Evolutionary conservation across 352 stramenopile species (phyloP).

Genomic region (Nothophytophthora sp.): DNA sequence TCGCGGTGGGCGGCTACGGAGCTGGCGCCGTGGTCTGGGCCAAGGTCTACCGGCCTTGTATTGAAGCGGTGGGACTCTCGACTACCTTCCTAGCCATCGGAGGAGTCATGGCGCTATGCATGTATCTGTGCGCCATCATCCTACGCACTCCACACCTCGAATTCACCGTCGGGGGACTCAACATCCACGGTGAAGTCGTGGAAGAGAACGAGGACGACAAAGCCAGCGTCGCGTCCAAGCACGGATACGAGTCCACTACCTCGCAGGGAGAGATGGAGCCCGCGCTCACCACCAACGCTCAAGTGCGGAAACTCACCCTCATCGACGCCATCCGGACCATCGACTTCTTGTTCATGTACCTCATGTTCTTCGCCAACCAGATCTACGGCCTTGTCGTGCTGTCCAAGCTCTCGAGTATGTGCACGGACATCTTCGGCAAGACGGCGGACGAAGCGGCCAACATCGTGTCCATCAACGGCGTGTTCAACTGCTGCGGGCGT

Average conservation of each 20-base stretch:
- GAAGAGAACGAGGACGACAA: constrained; percentile 29
- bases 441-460: constrained; percentile 35
- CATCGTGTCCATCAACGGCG: constrained; percentile 68
- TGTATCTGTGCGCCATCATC: constrained; percentile 50
- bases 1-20: constrained; percentile 67
- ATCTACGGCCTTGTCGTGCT: constrained; percentile 67
- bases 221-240: constrained; percentile 23
- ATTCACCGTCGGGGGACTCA: constrained; percentile 53
- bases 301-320: constrained; percentile 52
- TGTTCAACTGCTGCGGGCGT: constrained; percentile 66
- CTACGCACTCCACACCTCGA: constrained; percentile 51
- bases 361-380: constrained; percentile 73
- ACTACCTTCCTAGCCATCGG: constrained; percentile 54
- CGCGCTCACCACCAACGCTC: constrained; percentile 35
- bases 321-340: constrained; percentile 52
- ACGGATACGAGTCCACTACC: constrained; percentile 44
- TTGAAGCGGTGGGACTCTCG: constrained; percentile 47
- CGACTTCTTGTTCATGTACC: constrained; percentile 71
- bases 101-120: constrained; percentile 33
- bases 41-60: constrained; percentile 62
- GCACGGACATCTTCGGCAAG: constrained; percentile 49
- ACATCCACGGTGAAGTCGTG: constrained; percentile 61
- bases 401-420: constrained; percentile 69
- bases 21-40: constrained; percentile 61
- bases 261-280: constrained; percentile 43